Percentiles rank a stretch among this genome's conserved stretches.
These are phyloP conservation scores for Colletotrichum somersetense DNA, from an alignment of 2,329 filamentous ascomycete species.

Conservation along the genomic window DNA sequence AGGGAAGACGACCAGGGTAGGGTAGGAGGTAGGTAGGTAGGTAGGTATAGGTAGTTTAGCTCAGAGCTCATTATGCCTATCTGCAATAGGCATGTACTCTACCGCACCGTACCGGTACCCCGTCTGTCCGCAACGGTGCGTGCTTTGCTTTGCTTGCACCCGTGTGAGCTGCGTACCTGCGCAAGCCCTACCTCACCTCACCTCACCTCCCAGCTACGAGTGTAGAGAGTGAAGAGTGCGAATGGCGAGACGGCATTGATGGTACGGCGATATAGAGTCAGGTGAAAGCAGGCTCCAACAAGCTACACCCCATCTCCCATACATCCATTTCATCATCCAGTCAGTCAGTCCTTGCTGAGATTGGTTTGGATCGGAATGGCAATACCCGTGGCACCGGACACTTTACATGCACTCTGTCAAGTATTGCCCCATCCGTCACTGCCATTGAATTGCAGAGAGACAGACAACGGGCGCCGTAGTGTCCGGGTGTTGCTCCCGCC, in stretches of 20 bases:
- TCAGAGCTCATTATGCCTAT: neutral
- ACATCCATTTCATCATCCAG: neutral
- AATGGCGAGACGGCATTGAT: neutral
- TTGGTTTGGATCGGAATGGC: neutral
- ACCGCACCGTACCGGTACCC: conserved; percentile 26
- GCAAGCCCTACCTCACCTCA: conserved; percentile 20
- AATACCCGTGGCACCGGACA: neutral
- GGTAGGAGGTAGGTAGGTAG: too few relatives aligned
- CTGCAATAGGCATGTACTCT: neutral
- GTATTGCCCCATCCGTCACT: too few relatives aligned
- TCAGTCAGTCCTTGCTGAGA: neutral
- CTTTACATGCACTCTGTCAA: neutral
- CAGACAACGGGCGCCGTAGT: conserved; percentile 19
- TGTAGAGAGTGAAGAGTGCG: neutral
- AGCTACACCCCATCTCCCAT: neutral
- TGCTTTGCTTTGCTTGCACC: neutral
- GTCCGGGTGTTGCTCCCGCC: conserved; percentile 31
- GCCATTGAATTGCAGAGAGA: neutral
- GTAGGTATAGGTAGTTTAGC: neutral
- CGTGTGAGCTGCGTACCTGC: conserved; percentile 31
- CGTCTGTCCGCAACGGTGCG: conserved; percentile 12
- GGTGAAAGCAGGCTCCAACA: neutral
- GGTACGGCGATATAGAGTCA: neutral
- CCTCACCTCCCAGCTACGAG: too few relatives aligned
- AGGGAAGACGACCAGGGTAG: neutral